These are phyloP conservation scores for Neurospora sp. DNA, from an alignment of 495 filamentous ascomycete species.

Conservation along the genomic window DNA sequence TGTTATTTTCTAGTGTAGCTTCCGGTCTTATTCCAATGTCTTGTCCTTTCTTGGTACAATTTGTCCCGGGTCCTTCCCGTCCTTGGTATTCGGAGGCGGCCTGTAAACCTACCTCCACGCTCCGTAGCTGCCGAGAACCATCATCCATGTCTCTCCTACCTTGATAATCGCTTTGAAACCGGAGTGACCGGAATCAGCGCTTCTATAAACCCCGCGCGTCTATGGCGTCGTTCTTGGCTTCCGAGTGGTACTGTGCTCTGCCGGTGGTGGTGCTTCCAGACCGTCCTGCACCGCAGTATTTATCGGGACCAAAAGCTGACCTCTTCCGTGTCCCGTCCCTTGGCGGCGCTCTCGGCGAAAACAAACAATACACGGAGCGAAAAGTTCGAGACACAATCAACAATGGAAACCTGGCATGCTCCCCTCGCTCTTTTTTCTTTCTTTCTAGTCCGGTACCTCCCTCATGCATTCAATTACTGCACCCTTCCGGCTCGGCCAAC, in stretches of 20 bases:
- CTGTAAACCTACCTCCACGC: not conserved
- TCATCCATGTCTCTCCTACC: not conserved
- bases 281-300: not conserved
- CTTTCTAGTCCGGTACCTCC: conserved; percentile 1
- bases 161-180: not conserved
- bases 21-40: not conserved
- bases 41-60: not conserved
- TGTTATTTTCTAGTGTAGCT: not conserved
- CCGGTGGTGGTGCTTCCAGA: not conserved
- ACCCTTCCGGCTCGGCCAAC: conserved; percentile 66
- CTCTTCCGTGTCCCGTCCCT: conserved; percentile 5
- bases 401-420: not conserved
- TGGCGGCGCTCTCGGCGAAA: conserved; percentile 1
- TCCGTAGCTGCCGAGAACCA: not conserved
- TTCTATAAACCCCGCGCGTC: not conserved
- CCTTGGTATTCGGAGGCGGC: not conserved
- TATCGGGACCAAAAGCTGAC: not conserved
- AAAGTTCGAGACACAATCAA: not conserved
- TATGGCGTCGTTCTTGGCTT: not conserved
- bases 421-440: not conserved
- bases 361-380: not conserved
- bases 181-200: not conserved
- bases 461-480: conserved; percentile 21
- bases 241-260: not conserved
- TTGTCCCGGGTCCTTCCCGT: not conserved